Base-by-base conservation (phyloP, 208 protist genomes). In the Blastocrithidia nonstop region DNA sequence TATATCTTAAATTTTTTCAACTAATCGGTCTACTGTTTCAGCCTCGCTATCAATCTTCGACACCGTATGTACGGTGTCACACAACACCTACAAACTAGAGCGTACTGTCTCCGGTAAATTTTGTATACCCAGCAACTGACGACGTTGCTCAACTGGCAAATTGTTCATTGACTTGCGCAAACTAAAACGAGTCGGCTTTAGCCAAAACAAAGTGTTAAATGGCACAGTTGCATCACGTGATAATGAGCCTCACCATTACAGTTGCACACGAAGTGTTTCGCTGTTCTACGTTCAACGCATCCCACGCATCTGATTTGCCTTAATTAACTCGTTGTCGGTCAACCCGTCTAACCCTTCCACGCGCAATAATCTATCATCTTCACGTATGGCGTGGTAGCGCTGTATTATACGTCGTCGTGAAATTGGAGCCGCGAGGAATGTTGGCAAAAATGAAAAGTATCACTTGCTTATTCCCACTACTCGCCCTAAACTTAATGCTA, bases 171-270 rank as follows among this genome's bases (percentile, higher is more conserved):
- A 85, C 48, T 82, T 75, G 8, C 62, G 70, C 25, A 93, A 66
- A 53, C 70, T 80, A 62, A 83, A 88, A 24, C 79, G 70, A 3
- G 70, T 87, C 31, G 83, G 83, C 57, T 87, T 88, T 19, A 93
- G 65, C 79, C 78, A 93, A 59, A 85, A 93, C 13, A 93, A 61
- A 19, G 79, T 87, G 53, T 93, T 88, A 62, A 86, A 93, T 39
- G 83, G 83, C 1, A 88, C 76, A 46, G 55, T 70, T 29, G 65
- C 62, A 47, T 93, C 83, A 15, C 69, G 68, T 5, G 76, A 57
- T 17, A 93, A 61, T 23, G 54, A 63, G 48, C 57, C 72, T 79
- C 83, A 93, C 79, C 79, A 88, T 60, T 93, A 73, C 39, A 93
- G 33, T 55, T 93, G 83, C 21, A 87, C 70, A 32, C 63, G 66